These are phyloP conservation scores for Cylindrodendrum hubeiense DNA, from an alignment of 2,329 filamentous ascomycete genomes.

Conservation along the genomic window DNA sequence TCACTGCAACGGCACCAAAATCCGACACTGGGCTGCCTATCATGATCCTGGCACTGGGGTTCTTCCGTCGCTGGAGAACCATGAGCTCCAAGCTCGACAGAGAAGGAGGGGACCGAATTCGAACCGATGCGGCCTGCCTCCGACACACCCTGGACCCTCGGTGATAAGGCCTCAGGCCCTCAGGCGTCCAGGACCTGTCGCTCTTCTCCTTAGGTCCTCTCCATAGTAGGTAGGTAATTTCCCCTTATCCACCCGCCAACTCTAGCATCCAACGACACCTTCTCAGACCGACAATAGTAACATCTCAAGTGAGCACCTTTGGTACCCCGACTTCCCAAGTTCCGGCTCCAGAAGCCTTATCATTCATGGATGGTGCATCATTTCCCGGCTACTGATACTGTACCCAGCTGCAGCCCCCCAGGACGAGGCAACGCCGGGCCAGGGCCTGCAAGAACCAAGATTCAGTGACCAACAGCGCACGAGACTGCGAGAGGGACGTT, in stretches of 20 bases:
- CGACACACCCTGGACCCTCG: constrained; percentile 16
- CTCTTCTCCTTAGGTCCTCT: constrained; percentile 24
- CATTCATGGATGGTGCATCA: constrained; percentile 21
- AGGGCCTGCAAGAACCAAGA: not conserved
- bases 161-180: constrained; percentile 34
- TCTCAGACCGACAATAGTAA: constrained; percentile 18
- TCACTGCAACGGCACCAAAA: not conserved
- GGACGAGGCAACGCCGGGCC: not conserved
- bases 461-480: not conserved
- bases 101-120: not conserved
- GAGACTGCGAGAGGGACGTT: constrained; percentile 5
- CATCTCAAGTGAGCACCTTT: constrained; percentile 12
- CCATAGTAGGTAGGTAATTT: constrained; percentile 42
- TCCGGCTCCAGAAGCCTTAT: constrained; percentile 34
- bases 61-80: not conserved
- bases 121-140: constrained; percentile 11
- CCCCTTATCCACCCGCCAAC: constrained; percentile 30
- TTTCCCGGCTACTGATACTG: constrained; percentile 8
- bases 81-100: not conserved
- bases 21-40: not conserved
- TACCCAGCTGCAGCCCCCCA: constrained; percentile 1
- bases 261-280: constrained; percentile 21
- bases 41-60: not conserved
- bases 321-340: constrained; percentile 7
- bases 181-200: not conserved